Base-by-base conservation (phyloP, 177 flowering plant genomes). In the Telopea speciosissima region DNA sequence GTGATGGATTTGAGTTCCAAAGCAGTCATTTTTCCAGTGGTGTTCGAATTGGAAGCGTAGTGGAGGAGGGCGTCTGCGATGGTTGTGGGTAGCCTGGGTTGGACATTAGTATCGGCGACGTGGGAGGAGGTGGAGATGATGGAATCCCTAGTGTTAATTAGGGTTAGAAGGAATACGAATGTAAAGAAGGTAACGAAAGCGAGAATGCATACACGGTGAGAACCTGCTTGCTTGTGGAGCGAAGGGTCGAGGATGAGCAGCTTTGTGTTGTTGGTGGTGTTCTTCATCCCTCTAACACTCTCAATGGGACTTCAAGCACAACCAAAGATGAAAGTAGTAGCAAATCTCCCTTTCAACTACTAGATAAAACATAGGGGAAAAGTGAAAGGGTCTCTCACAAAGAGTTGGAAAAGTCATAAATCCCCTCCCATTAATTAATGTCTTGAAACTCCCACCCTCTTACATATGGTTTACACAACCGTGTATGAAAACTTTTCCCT, bases 201-300 rank as follows among this genome's bases (percentile, higher is more conserved):
- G 1, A 93, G 79, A 22, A 90, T 87, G 89, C 92, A 90, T 66
- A 90, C 66, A 13, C 91, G 87, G 56, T 86, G 87, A 16, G 93
- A 81, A 68, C 79, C 79, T 13, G 87, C 90, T 69, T 84, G 93
- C 70, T 91, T 92, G 49, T 89, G 93, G 28, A 90, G 81, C 76
- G 88, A 89, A 21, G 98, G 92, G 68, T 94, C 97, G 62, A 94
- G 87, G 62, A 94, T 90, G 44, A 94, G 89, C 33, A 91, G 80
- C 80, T 88, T 93, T 36, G 98, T 86, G 84, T 71, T 81, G 68
- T 72, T 75, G 68, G 21, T 76, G 83, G 67, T 86, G 89, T 91
- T 85, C 88, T 83, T 84, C 22, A 11, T 2, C 72, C 71, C 61
- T 62, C n/a, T n/a, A n/a, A n/a, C n/a, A n/a, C n/a, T n/a, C n/a